Evolutionary conservation across 768 basidiomycete genomes (phyloP).

Genomic region (Tulasnella sp.): DNA sequence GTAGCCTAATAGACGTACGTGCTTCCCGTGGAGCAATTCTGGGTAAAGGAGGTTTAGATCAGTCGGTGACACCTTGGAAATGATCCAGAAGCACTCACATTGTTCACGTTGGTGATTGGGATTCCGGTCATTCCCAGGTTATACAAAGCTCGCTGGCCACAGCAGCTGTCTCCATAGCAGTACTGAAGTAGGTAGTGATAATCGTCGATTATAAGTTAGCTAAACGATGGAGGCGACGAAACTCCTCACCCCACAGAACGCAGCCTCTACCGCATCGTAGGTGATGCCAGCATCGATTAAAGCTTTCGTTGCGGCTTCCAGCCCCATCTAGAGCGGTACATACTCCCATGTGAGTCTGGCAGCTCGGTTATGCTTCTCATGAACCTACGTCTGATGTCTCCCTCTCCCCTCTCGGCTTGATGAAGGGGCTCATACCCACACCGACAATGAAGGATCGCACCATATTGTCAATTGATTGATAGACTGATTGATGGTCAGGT

Average conservation of each 20-base stretch:
- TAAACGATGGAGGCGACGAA: conserved; percentile 23
- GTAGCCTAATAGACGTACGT: conserved; percentile 1
- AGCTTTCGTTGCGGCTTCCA: conserved; percentile 81
- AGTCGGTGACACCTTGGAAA: not conserved
- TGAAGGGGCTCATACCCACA: conserved; percentile 66
- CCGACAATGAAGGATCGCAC: conserved; percentile 51
- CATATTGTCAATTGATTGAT: too few relatives aligned
- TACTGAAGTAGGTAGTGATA: not conserved
- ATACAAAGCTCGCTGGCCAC: conserved; percentile 58
- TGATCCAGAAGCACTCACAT: conserved; percentile 26
- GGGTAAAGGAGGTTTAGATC: not conserved
- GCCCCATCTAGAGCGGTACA: conserved; percentile 53
- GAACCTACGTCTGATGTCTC: conserved; percentile 1
- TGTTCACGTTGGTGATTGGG: conserved; percentile 79
- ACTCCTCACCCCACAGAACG: conserved; percentile 44
- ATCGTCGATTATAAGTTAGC: not conserved
- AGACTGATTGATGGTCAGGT: too few relatives aligned
- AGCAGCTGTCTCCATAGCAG: conserved; percentile 51
- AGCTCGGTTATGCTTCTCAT: conserved; percentile 41
- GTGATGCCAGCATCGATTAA: conserved; percentile 81
- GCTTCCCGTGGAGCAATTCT: conserved; percentile 72
- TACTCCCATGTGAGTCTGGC: conserved; percentile 40
- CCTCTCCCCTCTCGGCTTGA: conserved; percentile 41
- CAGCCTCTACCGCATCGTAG: conserved; percentile 64
- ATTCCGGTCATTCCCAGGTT: conserved; percentile 75